Conservation (phyloP, 768 basidiomycete genomes). For the Xerocomellus dryophilus region DNA sequence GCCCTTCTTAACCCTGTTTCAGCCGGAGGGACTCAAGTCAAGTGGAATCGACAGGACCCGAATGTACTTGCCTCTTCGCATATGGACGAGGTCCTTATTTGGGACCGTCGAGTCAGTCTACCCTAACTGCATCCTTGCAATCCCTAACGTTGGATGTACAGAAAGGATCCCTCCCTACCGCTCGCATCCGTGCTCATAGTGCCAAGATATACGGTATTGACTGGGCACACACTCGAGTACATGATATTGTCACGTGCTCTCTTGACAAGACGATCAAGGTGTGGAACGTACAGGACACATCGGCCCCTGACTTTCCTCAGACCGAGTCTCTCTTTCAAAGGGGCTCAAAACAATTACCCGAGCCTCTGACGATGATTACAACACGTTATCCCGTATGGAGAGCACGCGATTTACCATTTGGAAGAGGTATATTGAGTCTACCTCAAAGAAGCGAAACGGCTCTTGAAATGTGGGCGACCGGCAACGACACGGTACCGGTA, state of each 20-base stretch:
- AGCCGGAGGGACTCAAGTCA: slow-evolving; percentile 93
- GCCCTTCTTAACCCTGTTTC: not conserved
- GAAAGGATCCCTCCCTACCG: slow-evolving; percentile 86
- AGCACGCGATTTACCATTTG: slow-evolving; percentile 89
- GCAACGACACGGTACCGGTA: slow-evolving; percentile 42
- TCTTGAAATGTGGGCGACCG: slow-evolving; percentile 74
- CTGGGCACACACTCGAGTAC: slow-evolving; percentile 75
- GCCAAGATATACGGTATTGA: slow-evolving; percentile 97
- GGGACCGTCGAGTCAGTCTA: slow-evolving; percentile 82
- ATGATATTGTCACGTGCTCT: slow-evolving; percentile 90
- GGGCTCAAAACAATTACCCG: slow-evolving; percentile 6
- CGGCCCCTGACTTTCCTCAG: slow-evolving; percentile 15
- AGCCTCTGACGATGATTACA: slow-evolving; percentile 52
- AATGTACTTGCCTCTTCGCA: slow-evolving; percentile 90
- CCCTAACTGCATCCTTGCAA: not conserved
- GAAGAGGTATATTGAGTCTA: slow-evolving; percentile 79
- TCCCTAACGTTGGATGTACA: slow-evolving; percentile 29
- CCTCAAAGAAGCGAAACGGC: slow-evolving; percentile 85
- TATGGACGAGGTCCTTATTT: slow-evolving; percentile 80
- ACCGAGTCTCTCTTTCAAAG: slow-evolving; percentile 9
- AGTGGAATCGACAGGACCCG: slow-evolving; percentile 89
- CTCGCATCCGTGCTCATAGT: slow-evolving; percentile 74
- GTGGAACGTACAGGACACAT: slow-evolving; percentile 48
- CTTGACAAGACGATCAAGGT: slow-evolving; percentile 91
- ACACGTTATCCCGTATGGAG: slow-evolving; percentile 94